Evolutionary conservation across 208 protist species (phyloP).

Genomic region (Angomonas ambiguus): DNA sequence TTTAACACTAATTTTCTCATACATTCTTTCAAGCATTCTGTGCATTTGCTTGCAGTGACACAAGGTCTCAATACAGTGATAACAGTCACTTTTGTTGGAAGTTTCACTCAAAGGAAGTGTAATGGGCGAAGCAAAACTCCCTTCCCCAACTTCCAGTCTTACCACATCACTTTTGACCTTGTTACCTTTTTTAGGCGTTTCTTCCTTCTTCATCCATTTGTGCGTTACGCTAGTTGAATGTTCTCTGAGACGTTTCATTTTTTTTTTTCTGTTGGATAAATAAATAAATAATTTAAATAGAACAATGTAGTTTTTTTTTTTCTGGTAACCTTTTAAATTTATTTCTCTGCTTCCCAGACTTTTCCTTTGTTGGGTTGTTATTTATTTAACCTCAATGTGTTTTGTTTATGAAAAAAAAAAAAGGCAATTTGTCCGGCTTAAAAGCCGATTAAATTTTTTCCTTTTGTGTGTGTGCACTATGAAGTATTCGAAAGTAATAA

Average conservation of each 20-base stretch:
- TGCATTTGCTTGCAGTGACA: slow-evolving; percentile 58
- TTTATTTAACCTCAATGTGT: neutral
- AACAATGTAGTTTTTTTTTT: neutral
- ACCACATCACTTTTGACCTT: slow-evolving; percentile 39
- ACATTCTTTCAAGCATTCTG: slow-evolving; percentile 37
- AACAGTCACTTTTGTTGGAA: slow-evolving; percentile 59
- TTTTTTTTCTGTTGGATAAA: no score
- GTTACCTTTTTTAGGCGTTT: neutral
- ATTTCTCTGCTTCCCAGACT: no score
- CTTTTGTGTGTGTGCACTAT: neutral
- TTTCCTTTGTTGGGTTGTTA: no score
- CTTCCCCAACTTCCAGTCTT: slow-evolving; percentile 23
- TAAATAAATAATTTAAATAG: no score
- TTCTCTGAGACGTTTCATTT: neutral
- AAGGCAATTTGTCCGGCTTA: slow-evolving; percentile 23
- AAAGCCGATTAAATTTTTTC: slow-evolving; percentile 25
- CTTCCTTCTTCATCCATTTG: neutral
- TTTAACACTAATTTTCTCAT: slow-evolving; percentile 42
- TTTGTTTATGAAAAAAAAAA: slow-evolving; percentile 5
- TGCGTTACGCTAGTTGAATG: neutral
- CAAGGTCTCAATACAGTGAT: slow-evolving; percentile 37
- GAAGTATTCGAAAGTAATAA: neutral
- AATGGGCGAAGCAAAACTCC: slow-evolving; percentile 25
- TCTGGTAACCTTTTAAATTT: slow-evolving; percentile 5
- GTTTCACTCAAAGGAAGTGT: slow-evolving; percentile 35